Percentiles rank a stretch among this genome's conserved stretches.
Evolutionary conservation across 495 filamentous ascomycete species (phyloP).

Genomic region (Ramalina peruviana): DNA sequence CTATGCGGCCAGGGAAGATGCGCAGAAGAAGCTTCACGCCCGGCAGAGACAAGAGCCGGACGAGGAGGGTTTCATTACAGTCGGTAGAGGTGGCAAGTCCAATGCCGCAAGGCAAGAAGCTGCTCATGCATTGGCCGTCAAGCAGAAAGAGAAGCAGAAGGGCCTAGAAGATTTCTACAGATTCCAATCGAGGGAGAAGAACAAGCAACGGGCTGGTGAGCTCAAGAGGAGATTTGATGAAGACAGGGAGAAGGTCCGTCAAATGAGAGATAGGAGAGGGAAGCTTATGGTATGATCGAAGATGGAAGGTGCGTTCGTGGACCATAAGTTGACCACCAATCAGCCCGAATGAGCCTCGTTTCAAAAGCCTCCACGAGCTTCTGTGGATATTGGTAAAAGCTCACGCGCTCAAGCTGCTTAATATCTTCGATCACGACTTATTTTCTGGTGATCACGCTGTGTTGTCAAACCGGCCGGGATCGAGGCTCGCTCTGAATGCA

Average conservation of each 20-base stretch:
- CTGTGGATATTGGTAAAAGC: too few relatives aligned
- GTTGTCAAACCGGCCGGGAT: too few relatives aligned
- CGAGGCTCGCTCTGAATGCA: too few relatives aligned
- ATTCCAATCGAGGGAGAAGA: slow-evolving; percentile 81
- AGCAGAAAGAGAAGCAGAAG: slow-evolving; percentile 56
- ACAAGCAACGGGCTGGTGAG: slow-evolving; percentile 65
- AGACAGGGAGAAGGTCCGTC: slow-evolving; percentile 38
- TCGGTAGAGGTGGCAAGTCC: slow-evolving; percentile 57
- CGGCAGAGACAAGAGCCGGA: slow-evolving; percentile 63
- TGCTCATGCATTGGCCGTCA: slow-evolving; percentile 53
- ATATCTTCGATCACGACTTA: too few relatives aligned
- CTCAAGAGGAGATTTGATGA: slow-evolving; percentile 42
- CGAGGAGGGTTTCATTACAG: slow-evolving; percentile 90
- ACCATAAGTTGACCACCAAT: too few relatives aligned
- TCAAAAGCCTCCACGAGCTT: too few relatives aligned
- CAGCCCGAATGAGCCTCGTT: slow-evolving; percentile 29
- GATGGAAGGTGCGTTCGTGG: too few relatives aligned
- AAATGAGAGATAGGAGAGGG: slow-evolving; percentile 36
- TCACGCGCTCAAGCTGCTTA: too few relatives aligned
- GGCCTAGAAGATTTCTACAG: slow-evolving; percentile 76
- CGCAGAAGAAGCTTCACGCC: slow-evolving; percentile 46
- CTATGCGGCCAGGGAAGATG: slow-evolving; percentile 53
- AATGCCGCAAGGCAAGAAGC: slow-evolving; percentile 65
- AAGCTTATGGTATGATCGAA: slow-evolving; percentile 31
- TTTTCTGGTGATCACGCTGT: too few relatives aligned